Conservation (phyloP, 495 filamentous ascomycete genomes). For the Xylaria curta region DNA sequence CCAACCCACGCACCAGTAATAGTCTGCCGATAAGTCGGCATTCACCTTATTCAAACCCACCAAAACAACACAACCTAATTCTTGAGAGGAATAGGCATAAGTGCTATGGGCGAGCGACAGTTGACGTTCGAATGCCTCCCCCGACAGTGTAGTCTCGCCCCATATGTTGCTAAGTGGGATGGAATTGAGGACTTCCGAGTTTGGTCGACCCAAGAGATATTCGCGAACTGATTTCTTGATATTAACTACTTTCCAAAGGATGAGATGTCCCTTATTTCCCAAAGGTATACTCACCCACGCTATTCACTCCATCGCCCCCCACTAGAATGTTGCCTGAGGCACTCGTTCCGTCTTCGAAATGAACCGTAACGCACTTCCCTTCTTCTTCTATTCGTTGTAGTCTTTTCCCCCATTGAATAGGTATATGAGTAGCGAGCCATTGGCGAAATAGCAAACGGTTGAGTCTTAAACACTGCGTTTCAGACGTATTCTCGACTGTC, state of each 20-base stretch:
- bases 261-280: not conserved
- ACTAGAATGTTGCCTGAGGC: constrained; percentile 53
- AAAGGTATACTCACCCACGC: constrained; percentile 34
- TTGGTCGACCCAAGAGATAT: constrained; percentile 36
- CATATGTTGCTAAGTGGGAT: constrained; percentile 29
- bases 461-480: constrained; percentile 53
- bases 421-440: constrained; percentile 39
- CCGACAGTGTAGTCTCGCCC: constrained; percentile 36
- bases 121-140: constrained; percentile 37
- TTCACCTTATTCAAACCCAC: constrained; percentile 36
- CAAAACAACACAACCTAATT: constrained; percentile 32
- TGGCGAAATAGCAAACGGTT: constrained; percentile 46
- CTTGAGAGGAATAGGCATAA: constrained; percentile 22
- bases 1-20: constrained; percentile 38
- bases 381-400: constrained; percentile 36
- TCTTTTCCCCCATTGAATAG: constrained; percentile 46
- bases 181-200: constrained; percentile 32
- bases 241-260: not conserved
- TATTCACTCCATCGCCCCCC: constrained; percentile 56
- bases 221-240: constrained; percentile 35
- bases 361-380: constrained; percentile 62
- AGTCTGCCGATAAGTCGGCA: constrained; percentile 31
- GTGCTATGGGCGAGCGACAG: constrained; percentile 39
- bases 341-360: constrained; percentile 73
- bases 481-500: constrained; percentile 34